Base-by-base conservation (phyloP, 1,284 basidiomycete genomes). In the Rhizoctonia solani region DNA sequence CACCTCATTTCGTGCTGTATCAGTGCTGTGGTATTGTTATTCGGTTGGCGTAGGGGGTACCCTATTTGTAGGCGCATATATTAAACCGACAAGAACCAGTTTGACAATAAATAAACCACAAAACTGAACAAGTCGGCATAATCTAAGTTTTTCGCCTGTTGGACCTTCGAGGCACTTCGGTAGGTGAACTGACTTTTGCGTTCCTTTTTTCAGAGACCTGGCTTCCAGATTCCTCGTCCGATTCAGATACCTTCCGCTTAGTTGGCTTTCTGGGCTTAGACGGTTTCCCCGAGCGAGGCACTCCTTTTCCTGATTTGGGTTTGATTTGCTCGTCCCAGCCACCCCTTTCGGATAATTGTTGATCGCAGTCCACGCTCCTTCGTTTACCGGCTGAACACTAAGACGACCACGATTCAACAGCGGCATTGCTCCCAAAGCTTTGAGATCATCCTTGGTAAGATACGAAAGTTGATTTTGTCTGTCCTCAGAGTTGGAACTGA, bases 401-500 rank as follows among this genome's bases (percentile, higher is more conserved):
- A 98, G 81, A 55, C 96, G 81, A 0, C 95, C 93, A 6, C 92
- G 84, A 21, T 85, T 89, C 16, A 98, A 82, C 25, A 98, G 80
- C 49, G 89, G 84, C 93, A 96, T 97, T 4, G 73, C 85, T 84
- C 75, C 72, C 30, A 85, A 77, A 21, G 80, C 79, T 39, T 47
- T 23, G 27, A 77, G 68, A 30, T 79, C 73, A 2, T 69, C 63
- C 0, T 72, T 59, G 3, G 70, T 72, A 37, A 80, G 70, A 66
- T 79, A 80, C 5, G 58, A 47, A 6, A 69, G 25, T 21, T 27
- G 32, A 25, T 66, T 25, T 58, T 6, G 47, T n/a, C 50, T 30
- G 21, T 27, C 54, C 49, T 53, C 46, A 49, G 56, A 42, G 46
- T 53, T 79, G 46, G 81, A 75, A 2, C 84, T 83, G 44, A 93